Base-by-base conservation (phyloP, 352 stramenopile species). In the Globisporangium splendens region DNA sequence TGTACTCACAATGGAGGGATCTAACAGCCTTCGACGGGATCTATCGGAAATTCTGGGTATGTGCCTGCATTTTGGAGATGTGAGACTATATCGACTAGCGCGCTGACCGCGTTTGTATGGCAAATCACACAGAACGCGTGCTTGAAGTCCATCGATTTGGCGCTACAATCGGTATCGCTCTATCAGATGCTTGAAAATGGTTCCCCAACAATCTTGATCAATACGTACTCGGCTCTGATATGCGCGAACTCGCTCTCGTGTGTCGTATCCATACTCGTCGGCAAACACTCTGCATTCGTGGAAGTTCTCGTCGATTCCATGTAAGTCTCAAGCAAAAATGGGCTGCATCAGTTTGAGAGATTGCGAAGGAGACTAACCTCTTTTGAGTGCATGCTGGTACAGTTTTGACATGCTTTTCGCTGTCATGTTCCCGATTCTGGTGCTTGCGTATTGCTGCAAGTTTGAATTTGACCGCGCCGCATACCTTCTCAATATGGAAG, bases 221-320 rank as follows among this genome's bases (percentile, higher is more conserved):
- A 61, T 41, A 56, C 50, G 0, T 77, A 66, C 20, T 54, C 69
- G 11, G 39, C 31, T 0, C 63, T 77, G 13, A 47, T 65, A 8
- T 49, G 57, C 0, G 13, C 68, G 0, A 79, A 79, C 46, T 61
- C 63, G 1, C 22, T 56, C 4, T 65, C 61, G 13, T 77, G 58
- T 17, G 71, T 61, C 13, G 24, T 59, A 8, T 56, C 56, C 5
- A 67, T 79, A 20, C 39, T 73, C 15, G 43, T 31, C 5, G 20
- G 48, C 15, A 56, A 42, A 22, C 53, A 65, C 38, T 70, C 68
- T 1, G 65, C 65, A 2, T 67, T 79, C 44, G 41, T 46, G 7
- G 68, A 79, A 43, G 66, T 79, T 17, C 49, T 79, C n/a, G 54
- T 76, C 15, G 70, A 79, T 42, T 76, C 59, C 0, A 33, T 72